Evolutionary conservation across 2,329 filamentous ascomycete genomes (phyloP).

Genomic region (Neofusicoccum kwambonambiense): DNA sequence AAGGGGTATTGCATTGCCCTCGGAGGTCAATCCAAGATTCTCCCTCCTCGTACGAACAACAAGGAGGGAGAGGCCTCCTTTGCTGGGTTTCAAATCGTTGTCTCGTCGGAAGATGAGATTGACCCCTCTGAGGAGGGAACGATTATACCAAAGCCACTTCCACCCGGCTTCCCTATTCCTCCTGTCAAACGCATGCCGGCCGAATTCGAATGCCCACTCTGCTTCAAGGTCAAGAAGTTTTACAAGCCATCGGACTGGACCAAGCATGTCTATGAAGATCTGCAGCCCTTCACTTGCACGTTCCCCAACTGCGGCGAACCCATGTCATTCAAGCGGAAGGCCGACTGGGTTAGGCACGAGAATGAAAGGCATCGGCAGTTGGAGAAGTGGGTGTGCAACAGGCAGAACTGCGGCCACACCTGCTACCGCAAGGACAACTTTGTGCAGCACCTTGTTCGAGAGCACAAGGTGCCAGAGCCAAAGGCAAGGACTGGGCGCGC

Average conservation of each 20-base stretch:
- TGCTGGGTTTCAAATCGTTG: conserved; percentile 55
- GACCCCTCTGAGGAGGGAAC: conserved; percentile 67
- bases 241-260: conserved; percentile 95
- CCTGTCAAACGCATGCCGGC: conserved; percentile 75
- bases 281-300: conserved; percentile 90
- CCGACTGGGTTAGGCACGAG: conserved; percentile 93
- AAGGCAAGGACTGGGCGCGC: conserved; percentile 65
- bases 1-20: conserved; percentile 62
- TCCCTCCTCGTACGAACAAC: conserved; percentile 58
- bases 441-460: conserved; percentile 84
- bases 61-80: conserved; percentile 59
- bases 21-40: conserved; percentile 63
- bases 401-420: conserved; percentile 75
- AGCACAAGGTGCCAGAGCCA: conserved; percentile 83
- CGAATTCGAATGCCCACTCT: conserved; percentile 85
- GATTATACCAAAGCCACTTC: conserved; percentile 60
- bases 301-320: conserved; percentile 79
- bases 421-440: conserved; percentile 93
- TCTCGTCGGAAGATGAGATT: conserved; percentile 62
- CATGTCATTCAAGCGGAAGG: conserved; percentile 92
- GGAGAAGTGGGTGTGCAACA: conserved; percentile 86
- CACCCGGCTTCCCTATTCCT: conserved; percentile 76
- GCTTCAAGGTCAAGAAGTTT: conserved; percentile 81
- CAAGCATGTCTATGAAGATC: conserved; percentile 91
- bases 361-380: conserved; percentile 87